phyloP scores from a whole-genome alignment of 108 stramenopile genomes.

The Cyclotella choctawhatcheeana region DNA sequence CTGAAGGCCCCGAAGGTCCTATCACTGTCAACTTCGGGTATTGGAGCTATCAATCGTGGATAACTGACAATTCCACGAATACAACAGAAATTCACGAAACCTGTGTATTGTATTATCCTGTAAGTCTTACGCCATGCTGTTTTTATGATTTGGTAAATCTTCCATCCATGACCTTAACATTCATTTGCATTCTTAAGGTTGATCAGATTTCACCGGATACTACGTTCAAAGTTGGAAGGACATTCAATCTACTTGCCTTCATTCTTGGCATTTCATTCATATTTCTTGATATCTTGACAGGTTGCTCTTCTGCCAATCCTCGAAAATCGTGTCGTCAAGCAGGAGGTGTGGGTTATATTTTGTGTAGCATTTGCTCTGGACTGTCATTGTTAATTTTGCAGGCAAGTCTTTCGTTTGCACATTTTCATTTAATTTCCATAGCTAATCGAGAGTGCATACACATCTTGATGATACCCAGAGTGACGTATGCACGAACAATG shows the following conservation, averaged over 20 bases:
- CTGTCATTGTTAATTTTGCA: not conserved
- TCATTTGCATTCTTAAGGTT: not conserved
- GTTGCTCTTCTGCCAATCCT: not conserved
- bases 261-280: not conserved
- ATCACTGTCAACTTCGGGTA: no score
- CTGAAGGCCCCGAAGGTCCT: no score
- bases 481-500: constrained; percentile 1
- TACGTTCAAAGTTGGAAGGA: constrained; percentile 8
- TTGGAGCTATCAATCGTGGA: no score
- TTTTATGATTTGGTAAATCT: no score
- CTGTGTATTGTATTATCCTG: constrained; percentile 2
- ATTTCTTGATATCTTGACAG: not conserved
- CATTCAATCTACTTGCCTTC: constrained; percentile 2
- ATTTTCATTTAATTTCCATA: not conserved
- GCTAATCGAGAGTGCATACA: not conserved
- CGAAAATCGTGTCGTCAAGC: not conserved
- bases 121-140: no score
- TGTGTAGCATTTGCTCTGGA: not conserved
- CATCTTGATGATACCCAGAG: not conserved
- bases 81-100: not conserved
- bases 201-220: not conserved
- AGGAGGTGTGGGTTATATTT: not conserved
- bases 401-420: not conserved
- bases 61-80: no score
- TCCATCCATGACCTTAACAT: not conserved